A percentile compares a stretch with the other conserved stretches of the same genome.
Conservation (phyloP, 2,329 filamentous ascomycete genomes). For the Daldinia eschscholtzii region DNA sequence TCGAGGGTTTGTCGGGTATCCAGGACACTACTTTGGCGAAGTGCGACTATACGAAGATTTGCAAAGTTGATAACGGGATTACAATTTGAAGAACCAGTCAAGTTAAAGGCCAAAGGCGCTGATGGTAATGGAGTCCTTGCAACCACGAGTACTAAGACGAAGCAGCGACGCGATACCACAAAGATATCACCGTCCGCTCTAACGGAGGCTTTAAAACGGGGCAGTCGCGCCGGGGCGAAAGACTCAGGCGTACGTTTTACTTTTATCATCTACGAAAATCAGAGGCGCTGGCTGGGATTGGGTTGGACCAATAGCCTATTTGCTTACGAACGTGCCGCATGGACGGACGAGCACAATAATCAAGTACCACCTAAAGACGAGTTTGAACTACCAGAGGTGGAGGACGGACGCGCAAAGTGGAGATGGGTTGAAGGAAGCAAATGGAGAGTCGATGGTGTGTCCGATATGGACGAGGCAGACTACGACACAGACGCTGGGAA, state of each 20-base stretch:
- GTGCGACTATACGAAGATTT: constrained; percentile 76
- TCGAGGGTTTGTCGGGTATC: constrained; percentile 87
- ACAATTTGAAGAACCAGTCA: constrained; percentile 70
- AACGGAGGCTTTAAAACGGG: constrained; percentile 53
- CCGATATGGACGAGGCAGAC: constrained; percentile 62
- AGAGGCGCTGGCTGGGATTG: constrained; percentile 92
- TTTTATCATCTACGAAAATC: constrained; percentile 96
- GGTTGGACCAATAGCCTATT: constrained; percentile 95
- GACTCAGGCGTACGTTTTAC: constrained; percentile 92
- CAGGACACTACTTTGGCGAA: constrained; percentile 91
- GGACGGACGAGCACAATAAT: constrained; percentile 97
- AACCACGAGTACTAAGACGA: constrained; percentile 41
- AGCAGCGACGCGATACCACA: constrained; percentile 55
- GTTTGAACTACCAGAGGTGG: constrained; percentile 72
- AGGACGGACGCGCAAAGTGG: constrained; percentile 71
- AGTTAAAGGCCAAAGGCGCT: constrained; percentile 48
- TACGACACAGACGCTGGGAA: constrained; percentile 72
- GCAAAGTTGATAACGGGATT: constrained; percentile 84
- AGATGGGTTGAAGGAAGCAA: constrained; percentile 86
- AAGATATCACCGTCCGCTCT: constrained; percentile 52
- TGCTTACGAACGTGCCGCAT: constrained; percentile 87
- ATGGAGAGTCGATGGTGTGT: constrained; percentile 86
- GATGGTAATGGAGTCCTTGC: constrained; percentile 45
- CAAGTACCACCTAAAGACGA: constrained; percentile 79
- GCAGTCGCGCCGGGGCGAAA: constrained; percentile 59